These are phyloP conservation scores for Pythium plurisporium DNA, from an alignment of 352 stramenopile species.

Conservation along the genomic window DNA sequence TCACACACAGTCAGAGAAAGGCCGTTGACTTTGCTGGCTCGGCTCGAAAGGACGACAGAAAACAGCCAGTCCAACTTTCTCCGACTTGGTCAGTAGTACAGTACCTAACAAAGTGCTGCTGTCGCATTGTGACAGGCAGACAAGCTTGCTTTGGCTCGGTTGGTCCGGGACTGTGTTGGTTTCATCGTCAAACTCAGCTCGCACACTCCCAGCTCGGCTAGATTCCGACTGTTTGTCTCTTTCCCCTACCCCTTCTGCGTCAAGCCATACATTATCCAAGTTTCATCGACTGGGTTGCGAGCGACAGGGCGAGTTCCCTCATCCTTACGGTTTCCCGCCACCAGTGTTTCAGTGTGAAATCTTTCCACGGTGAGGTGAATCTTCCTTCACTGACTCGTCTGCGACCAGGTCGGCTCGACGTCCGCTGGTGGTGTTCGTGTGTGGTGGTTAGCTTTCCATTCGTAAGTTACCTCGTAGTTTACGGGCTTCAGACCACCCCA, in stretches of 20 bases:
- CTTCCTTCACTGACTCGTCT: conserved; percentile 1
- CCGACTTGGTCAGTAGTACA: too few relatives aligned
- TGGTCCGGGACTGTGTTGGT: neutral
- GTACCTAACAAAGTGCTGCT: neutral
- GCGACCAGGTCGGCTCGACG: neutral
- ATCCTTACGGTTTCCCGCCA: neutral
- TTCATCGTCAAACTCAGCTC: conserved; percentile 8
- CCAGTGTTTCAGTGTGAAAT: neutral
- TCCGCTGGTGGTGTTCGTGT: conserved; percentile 2
- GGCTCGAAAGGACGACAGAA: conserved; percentile 2
- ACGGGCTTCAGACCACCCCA: conserved; percentile 9
- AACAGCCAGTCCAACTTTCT: conserved; percentile 19
- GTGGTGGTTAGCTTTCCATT: too few relatives aligned
- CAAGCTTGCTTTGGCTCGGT: neutral
- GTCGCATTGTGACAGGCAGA: conserved; percentile 11
- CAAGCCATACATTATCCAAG: conserved; percentile 2
- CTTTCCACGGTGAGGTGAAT: conserved; percentile 1
- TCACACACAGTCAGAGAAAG: too few relatives aligned
- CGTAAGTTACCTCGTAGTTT: conserved; percentile 11
- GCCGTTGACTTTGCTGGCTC: too few relatives aligned
- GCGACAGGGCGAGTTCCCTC: conserved; percentile 5
- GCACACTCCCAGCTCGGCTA: conserved; percentile 10
- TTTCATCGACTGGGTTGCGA: neutral
- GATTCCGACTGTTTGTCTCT: conserved; percentile 3
- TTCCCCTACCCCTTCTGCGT: conserved; percentile 18